Base-by-base conservation (phyloP, 768 basidiomycete species). In the Erythrobasidium yunnanense region DNA sequence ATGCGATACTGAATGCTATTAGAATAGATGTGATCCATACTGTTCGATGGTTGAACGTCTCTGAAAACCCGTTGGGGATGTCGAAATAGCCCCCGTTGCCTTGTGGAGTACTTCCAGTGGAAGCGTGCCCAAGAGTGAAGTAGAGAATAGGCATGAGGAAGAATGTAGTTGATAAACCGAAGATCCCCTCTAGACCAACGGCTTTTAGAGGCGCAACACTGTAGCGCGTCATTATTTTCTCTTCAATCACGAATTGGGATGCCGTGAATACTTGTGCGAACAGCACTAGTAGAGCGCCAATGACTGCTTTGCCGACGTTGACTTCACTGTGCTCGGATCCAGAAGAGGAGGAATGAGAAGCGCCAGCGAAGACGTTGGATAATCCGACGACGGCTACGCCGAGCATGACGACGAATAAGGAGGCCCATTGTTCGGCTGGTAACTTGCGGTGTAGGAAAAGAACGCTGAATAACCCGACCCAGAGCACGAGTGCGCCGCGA, bases 191-290 rank as follows among this genome's bases (percentile, higher is more conserved):
- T 69, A 82, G 88, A 23, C 92, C 91, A 68, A 97, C 95, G 11
- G 93, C 92, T 34, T 75, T 83, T 35, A 97, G 81, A 15, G 95
- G 93, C 50, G 84, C 83, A 42, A 96, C 86, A 33, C 83, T 80
- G 79, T 93, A 92, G 53, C 82, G 83, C 73, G 83, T 79, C 86
- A 97, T 85, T 71, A 97, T 91, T 79, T 88, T 92, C 78, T 96
- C 93, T 81, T 97, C 95, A 17, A 95, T 81, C 49, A 96, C 92
- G 74, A 92, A 92, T 75, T 92, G 90, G 8, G 84, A 83, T 62
- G 90, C 90, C 29, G 88, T 87, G 78, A 96, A 96, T 69, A 95
- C 77, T 77, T 97, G 93, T 25, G 93, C 93, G 74, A 95, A 90
- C 29, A 95, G 78, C 60, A 97, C 81, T 75, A 99, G 86, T 75